Evolutionary conservation across 805 yeast species (phyloP), one percentile per base, ranked within the genome.

Genomic region (Naumovozyma castellii): DNA sequence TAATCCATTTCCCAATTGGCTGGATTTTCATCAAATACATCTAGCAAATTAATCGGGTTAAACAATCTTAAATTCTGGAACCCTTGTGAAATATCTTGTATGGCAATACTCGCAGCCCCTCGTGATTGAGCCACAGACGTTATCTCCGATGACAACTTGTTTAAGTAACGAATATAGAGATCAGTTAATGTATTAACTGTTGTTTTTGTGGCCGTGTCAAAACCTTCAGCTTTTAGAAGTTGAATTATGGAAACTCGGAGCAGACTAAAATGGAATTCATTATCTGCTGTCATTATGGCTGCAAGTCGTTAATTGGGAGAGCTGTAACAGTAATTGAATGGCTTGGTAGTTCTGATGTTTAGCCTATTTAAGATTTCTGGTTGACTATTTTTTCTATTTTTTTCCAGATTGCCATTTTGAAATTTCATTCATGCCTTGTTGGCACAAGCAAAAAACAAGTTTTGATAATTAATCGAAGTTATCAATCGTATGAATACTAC

Each of bases 121-220:
- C 32, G 13, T 5, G 32, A 18, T 37, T 68, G 64, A 0, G 85
- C 72, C 39, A 77, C 66, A 38, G 65, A 65, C 25, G 59, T 52
- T 0, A 85, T 65, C 37, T 76, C 75, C 10, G 61, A 48, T 1
- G 78, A 59, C 16, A 90, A 53, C 14, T 78, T 61, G 36, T 66
- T 65, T 34, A 90, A 59, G 54, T 78, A 80, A 42, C 81, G 71
- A 14, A 83, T 64, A 54, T 81, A 77, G 1, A 90, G 53, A 52
- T 87, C 96, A 0, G 94, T 79, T n/a, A 87, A 49, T 2, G 78
- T 71, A 53, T 86, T 88, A 8, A 90, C 66, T 1, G 82, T 73
- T 5, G 75, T 67, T 5, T 90, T 84, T 38, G 78, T 69, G 46
- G 88, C 78, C 50, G 78, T 72, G 45, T 85, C 95, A 52, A 87